These are phyloP conservation scores for Sodiomyces alkalinus DNA, from an alignment of 2,329 filamentous ascomycete genomes.

Conservation along the genomic window DNA sequence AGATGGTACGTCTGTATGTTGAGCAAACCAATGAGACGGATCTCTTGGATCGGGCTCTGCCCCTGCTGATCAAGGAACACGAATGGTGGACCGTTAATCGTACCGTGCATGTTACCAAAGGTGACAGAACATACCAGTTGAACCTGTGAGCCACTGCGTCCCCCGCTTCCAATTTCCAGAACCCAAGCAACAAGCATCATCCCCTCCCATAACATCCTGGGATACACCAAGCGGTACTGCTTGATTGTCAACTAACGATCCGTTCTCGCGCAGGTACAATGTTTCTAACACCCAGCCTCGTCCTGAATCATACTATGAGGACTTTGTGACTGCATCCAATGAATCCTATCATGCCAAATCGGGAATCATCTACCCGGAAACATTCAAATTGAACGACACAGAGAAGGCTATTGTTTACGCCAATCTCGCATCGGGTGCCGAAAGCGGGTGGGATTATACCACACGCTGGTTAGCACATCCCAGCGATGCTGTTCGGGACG, in stretches of 20 bases:
- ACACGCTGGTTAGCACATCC: constrained; percentile 43
- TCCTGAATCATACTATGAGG: constrained; percentile 52
- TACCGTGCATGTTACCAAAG: constrained; percentile 33
- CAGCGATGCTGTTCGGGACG: constrained; percentile 39
- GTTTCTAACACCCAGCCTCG: constrained; percentile 51
- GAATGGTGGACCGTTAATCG: constrained; percentile 48
- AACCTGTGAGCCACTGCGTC: constrained; percentile 27
- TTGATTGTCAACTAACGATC: neutral
- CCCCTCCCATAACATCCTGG: too few species aligned
- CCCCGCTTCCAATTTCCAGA: neutral
- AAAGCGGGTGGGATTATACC: constrained; percentile 51
- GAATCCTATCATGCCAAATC: constrained; percentile 42
- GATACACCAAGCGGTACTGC: too few species aligned
- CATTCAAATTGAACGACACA: constrained; percentile 30
- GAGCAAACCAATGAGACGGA: constrained; percentile 48
- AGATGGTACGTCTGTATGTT: constrained; percentile 51
- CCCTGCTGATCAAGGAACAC: constrained; percentile 47
- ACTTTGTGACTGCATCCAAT: constrained; percentile 52
- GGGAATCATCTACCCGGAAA: constrained; percentile 42
- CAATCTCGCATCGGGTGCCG: constrained; percentile 49
- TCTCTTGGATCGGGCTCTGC: constrained; percentile 44
- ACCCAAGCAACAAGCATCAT: too few species aligned
- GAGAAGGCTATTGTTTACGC: constrained; percentile 39
- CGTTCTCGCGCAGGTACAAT: constrained; percentile 25
- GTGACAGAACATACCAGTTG: constrained; percentile 34